phyloP scores from a whole-genome alignment of 495 filamentous ascomycete genomes.

The Lasiosphaeriaceae sp. region DNA sequence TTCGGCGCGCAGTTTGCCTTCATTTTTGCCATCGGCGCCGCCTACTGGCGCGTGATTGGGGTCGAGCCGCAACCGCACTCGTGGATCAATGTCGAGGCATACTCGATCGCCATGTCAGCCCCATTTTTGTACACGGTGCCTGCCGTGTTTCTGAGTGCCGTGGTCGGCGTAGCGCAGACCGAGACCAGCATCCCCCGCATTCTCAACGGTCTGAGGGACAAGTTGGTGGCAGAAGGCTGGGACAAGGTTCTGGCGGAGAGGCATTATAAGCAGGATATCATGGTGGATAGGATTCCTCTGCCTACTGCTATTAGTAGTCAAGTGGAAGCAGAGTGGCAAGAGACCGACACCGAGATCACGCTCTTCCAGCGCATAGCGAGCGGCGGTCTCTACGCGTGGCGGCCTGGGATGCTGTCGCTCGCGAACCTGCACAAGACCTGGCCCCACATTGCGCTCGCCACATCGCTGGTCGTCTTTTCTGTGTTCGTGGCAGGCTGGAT shows the following conservation, averaged over 20 bases:
- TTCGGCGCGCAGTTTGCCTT: constrained; percentile 11
- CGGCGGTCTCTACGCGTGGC: constrained; percentile 12
- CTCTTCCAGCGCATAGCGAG: constrained; percentile 3
- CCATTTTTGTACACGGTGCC: constrained; percentile 12
- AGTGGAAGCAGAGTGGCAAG: background rate
- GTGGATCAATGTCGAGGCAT: constrained; percentile 17
- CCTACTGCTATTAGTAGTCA: background rate
- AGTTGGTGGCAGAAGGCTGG: constrained; percentile 1
- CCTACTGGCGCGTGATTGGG: constrained; percentile 13
- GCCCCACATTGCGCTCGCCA: constrained; percentile 1
- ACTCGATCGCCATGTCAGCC: constrained; percentile 18
- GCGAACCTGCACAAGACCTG: background rate
- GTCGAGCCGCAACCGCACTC: constrained; percentile 1
- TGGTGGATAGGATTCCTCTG: background rate
- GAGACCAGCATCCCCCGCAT: constrained; percentile 9
- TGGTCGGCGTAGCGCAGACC: constrained; percentile 13
- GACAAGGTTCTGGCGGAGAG: background rate
- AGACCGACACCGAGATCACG: background rate
- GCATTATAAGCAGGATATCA: background rate
- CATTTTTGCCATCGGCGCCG: constrained; percentile 12
- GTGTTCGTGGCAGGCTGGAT: constrained; percentile 11
- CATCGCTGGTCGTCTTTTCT: constrained; percentile 5
- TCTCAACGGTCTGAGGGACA: constrained; percentile 3
- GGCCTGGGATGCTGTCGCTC: constrained; percentile 1
- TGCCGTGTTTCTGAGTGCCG: constrained; percentile 12